Evolutionary conservation across 1,284 basidiomycete species (phyloP), one percentile per base, ranked within the genome.

Genomic region (Athelia sp.): DNA sequence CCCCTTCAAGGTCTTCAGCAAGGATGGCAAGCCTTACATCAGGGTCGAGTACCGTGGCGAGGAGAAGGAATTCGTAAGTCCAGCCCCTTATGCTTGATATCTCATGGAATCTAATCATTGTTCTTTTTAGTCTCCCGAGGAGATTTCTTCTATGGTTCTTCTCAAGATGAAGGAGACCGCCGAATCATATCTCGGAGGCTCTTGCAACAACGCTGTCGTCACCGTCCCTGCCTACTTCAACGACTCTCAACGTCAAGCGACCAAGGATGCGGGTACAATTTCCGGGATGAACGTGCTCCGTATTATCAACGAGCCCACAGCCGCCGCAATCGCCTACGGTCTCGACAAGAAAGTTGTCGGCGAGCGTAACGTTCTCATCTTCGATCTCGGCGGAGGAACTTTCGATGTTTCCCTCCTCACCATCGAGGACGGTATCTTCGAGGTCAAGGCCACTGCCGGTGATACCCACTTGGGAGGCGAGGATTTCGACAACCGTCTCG

Each of bases 391-490:
- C 58, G 96, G 96, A 79, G 95, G 95, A 79, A 98, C 95, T 44
- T 98, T 98, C 72, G 96, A 98, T 87, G 96, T 98, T 29, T 98
- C 95, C 31, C 90, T 99, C 54, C 75, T 99, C 59, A 95, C 94
- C 55, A 98, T 98, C 56, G 93, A 98, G 71, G 95, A 97, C 74
- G 95, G 94, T 71, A 94, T 99, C 72, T 99, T 98, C 76, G 95
- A 97, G 73, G 95, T 98, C 71, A 96, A 97, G 79, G 93, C 96
- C 54, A 98, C 95, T 56, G 95, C 96, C 54, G 96, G 95, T 83
- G 96, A 98, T 76, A 99, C 95, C 54, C 95, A 98, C 73, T 80
- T 98, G 69, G 95, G 95, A 76, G 95, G 96, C 77, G 95, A 98
- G 75, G 95, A 98, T 74, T 99, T 98, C 63, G 96, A 98, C 73